Base-by-base conservation (phyloP, 805 yeast species). In the Starmerella roubikii region DNA sequence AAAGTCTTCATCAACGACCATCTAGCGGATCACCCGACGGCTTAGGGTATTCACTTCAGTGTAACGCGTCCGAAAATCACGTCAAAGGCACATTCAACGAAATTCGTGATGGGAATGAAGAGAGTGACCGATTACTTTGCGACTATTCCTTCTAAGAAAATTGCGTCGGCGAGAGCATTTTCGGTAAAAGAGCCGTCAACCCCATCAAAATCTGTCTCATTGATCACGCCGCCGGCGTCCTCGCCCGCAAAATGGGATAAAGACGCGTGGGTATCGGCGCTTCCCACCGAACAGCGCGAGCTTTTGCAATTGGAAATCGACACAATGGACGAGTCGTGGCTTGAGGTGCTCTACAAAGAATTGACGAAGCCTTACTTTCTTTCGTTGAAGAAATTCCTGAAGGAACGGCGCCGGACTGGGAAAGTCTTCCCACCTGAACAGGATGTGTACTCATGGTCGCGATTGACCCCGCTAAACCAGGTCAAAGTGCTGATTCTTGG, bases 391-490 rank as follows among this genome's bases (percentile, higher is more conserved):
- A 56, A 59, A 48, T 85, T 79, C 48, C 63, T 86, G 12, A 44
- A 47, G 4, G 43, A 63, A 1, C 81, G 78, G 49, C 55, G 61
- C 49, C 48, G 56, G 13, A 53, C 58, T 13, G 61, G 62, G 16
- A 67, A 72, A 2, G 66, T 88, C 0, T 88, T 83, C 59, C 99
- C 99, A 2, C 86, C 88, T 0, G 56, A 63, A 15, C 53, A 69
- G 12, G 79, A 81, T 43, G 72, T 91, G 17, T 91, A 91, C 56
- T 82, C 96, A 0, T 91, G 97, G 96, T 76, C 93, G 2, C 70
- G 84, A 24, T 65, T 76, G 15, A 84, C 97, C 0, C 94, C 94
- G 0, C 62, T 88, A 17, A 63, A 72, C 3, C 57, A 69, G 3
- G 80, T 85, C 16, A 76, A 74, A 52, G 91, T 88, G 21, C 69